phyloP scores from a whole-genome alignment of 2,329 filamentous ascomycete species.

The Colletotrichum musae region DNA sequence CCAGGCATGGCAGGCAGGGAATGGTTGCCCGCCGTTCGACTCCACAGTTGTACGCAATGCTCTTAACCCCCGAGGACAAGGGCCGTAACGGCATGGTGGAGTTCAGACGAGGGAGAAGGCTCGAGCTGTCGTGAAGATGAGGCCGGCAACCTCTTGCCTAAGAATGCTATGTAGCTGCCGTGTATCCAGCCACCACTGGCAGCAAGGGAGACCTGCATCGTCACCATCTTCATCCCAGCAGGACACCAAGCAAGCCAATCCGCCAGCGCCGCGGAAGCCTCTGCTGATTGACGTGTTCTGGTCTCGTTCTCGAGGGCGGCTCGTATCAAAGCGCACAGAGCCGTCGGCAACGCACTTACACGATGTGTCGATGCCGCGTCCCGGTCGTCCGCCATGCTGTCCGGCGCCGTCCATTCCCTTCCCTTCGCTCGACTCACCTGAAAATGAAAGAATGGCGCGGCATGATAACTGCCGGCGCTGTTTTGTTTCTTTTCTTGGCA shows the following conservation, averaged over 20 bases:
- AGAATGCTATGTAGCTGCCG: conserved; percentile 32
- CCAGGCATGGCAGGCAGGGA: not conserved
- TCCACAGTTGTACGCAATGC: conserved; percentile 30
- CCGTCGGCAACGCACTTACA: conserved; percentile 13
- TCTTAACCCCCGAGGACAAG: conserved; percentile 21
- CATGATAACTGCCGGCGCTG: conserved; percentile 17
- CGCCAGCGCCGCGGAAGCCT: no score
- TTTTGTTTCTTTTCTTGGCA: conserved; percentile 23
- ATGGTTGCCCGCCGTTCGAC: not conserved
- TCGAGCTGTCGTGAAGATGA: not conserved
- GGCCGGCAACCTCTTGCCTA: conserved; percentile 8
- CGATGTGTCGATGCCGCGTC: conserved; percentile 22
- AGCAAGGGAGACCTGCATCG: not conserved
- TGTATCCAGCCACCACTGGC: not conserved
- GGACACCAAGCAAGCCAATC: not conserved
- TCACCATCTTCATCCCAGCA: conserved; percentile 1
- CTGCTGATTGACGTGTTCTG: conserved; percentile 3
- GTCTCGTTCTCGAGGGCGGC: conserved; percentile 14
- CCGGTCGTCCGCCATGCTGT: not conserved
- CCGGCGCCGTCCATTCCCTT: conserved; percentile 1
- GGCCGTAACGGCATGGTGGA: conserved; percentile 14
- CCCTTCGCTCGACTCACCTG: conserved; percentile 5
- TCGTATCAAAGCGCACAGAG: conserved; percentile 17
- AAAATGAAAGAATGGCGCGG: conserved; percentile 14
- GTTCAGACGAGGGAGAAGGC: not conserved